Conservation (phyloP, 2,329 filamentous ascomycete genomes). For the Talaromyces marneffei region DNA sequence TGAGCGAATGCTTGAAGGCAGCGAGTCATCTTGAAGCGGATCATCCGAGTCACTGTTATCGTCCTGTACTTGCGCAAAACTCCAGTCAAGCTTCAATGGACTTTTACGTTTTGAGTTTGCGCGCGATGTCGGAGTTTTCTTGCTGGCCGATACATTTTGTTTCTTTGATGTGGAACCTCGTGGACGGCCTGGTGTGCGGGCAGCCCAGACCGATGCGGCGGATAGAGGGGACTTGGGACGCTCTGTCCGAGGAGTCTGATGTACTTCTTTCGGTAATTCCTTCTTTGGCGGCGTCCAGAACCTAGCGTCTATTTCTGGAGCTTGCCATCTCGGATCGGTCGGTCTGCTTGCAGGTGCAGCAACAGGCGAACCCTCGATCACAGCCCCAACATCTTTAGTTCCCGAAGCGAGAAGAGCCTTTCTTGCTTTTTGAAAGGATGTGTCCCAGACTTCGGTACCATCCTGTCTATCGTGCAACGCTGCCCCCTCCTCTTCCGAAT, state of each 20-base stretch:
- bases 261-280: neutral
- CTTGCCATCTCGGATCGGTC: slow-evolving; percentile 27
- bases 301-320: slow-evolving; percentile 25
- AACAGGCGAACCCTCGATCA: neutral
- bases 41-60: slow-evolving; percentile 40
- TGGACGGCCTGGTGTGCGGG: slow-evolving; percentile 20
- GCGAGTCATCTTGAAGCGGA: slow-evolving; percentile 33
- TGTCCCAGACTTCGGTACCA: slow-evolving; percentile 9
- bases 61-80: slow-evolving; percentile 27
- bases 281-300: slow-evolving; percentile 24
- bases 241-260: neutral
- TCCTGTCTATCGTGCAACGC: neutral
- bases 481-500: slow-evolving; percentile 4
- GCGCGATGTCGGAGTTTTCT: slow-evolving; percentile 18
- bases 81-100: slow-evolving; percentile 32
- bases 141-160: slow-evolving; percentile 19
- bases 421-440: neutral
- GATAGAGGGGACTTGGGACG: slow-evolving; percentile 31
- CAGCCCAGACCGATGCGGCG: slow-evolving; percentile 35
- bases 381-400: neutral
- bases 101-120: slow-evolving; percentile 24
- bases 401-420: neutral
- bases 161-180: slow-evolving; percentile 20
- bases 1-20: slow-evolving; percentile 21
- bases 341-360: slow-evolving; percentile 8